phyloP scores from a whole-genome alignment of 345 rosid species.

The Melaleuca quinquenervia region DNA sequence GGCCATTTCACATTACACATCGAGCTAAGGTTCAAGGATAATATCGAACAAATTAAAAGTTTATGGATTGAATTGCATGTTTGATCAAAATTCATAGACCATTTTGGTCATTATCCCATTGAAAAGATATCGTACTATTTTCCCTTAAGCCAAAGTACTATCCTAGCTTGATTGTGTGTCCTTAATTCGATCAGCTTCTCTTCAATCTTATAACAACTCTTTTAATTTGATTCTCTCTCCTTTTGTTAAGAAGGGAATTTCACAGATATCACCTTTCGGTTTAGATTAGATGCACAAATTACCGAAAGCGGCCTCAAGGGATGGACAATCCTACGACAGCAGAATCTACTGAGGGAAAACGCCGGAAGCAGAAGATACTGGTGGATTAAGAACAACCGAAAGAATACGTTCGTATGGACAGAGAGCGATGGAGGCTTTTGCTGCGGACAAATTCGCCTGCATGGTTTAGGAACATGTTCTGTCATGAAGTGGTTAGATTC shows the following conservation, averaged over 20 bases:
- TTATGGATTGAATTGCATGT: rapidly evolving
- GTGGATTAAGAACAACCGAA: neutral
- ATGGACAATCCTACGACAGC: neutral
- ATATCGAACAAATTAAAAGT: neutral
- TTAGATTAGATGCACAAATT: neutral
- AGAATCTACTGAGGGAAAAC: neutral
- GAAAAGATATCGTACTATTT: neutral
- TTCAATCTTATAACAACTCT: neutral
- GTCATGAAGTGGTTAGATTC: neutral
- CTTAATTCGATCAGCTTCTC: neutral
- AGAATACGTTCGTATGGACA: neutral
- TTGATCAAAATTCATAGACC: no score
- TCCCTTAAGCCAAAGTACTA: neutral
- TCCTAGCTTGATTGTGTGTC: neutral
- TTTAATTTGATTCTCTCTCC: neutral
- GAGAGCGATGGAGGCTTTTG: neutral
- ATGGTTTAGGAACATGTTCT: neutral
- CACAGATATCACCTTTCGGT: neutral
- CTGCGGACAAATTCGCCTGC: neutral
- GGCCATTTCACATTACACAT: no score
- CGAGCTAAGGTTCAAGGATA: neutral
- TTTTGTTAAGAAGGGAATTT: neutral
- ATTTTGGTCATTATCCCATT: no score
- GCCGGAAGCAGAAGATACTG: neutral
- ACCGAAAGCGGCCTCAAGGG: neutral